Evolutionary conservation across 176 grass and related monocot species (phyloP), one percentile per base, ranked within the genome.

Genomic region (Eleusine coracana): DNA sequence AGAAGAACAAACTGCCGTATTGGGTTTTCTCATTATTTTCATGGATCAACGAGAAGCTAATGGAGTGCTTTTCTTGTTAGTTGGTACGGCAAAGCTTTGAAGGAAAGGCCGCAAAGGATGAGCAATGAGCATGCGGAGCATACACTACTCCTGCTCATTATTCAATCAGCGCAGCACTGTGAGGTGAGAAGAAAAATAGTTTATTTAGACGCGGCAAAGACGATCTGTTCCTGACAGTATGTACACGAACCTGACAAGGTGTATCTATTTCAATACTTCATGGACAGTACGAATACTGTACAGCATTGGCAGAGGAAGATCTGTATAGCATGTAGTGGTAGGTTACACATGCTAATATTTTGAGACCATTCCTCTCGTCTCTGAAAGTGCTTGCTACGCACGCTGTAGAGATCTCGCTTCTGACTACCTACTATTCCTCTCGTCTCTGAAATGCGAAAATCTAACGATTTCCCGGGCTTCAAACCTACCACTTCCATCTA

Each of bases 181-280:
- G 23, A 51, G 8, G 42, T 34, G 44, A 54, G 36, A 15, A 4
- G 5, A n/a, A 14, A 21, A 78, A 17, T 6, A 75, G 6, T 34
- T 34, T 80, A 82, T 62, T 83, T 59, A 12, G 52, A 80, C 73
- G 63, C n/a, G 25, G 66, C 41, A 67, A 50, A 89, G 76, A 74
- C 36, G 82, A 76, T 64, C 82, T 64, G 76, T 61, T 84, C 50
- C 41, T 62, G 70, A 69, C 42, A 69, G 27, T 38, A 67, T 27
- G 25, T 25, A 25, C 25, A 48, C 60, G 60, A 56, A 37, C 9
- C 75, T 74, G 76, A 80, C 82, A 80, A 2, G 68, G 37, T 4
- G 42, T 76, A 69, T 71, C 34, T 28, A 59, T 77, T 23, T 86
- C 68, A 80, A 80, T 80, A 80, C 66, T 70, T 39, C 34, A 69